Percentiles rank a stretch among this genome's conserved stretches.
phyloP scores from a whole-genome alignment of 192 early-diverging fungal species.

The Gamsiella multidivaricata region DNA sequence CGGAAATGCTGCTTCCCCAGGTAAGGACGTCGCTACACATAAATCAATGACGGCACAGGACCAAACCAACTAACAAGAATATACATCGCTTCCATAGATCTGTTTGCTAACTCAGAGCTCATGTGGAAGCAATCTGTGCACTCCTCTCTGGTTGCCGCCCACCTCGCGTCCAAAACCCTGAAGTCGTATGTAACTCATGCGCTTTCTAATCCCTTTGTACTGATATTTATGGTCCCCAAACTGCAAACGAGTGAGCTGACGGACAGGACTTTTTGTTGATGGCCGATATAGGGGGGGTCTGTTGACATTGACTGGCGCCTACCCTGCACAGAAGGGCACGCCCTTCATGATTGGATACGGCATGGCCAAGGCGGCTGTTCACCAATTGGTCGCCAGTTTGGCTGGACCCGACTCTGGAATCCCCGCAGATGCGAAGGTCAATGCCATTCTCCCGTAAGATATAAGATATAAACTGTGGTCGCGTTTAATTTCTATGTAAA shows the following conservation, averaged over 20 bases:
- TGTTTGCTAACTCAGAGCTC: slow-evolving; percentile 77
- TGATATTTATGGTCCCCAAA: neutral
- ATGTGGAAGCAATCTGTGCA: slow-evolving; percentile 88
- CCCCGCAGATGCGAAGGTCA: slow-evolving; percentile 71
- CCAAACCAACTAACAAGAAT: no score
- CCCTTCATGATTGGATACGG: slow-evolving; percentile 90
- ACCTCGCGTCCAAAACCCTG: slow-evolving; percentile 78
- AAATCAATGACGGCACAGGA: no score
- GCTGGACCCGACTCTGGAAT: slow-evolving; percentile 80
- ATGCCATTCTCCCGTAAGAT: slow-evolving; percentile 77
- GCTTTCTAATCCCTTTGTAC: neutral
- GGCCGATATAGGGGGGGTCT: slow-evolving; percentile 67
- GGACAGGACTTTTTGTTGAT: neutral
- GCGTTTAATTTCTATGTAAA: no score
- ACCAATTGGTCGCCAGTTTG: slow-evolving; percentile 85
- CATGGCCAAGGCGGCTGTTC: slow-evolving; percentile 92
- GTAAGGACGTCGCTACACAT: no score
- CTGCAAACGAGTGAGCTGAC: neutral
- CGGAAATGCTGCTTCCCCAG: slow-evolving; percentile 79
- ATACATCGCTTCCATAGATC: no score
- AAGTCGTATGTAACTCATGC: slow-evolving; percentile 63
- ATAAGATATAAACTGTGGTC: no score
- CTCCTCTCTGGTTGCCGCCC: slow-evolving; percentile 85
- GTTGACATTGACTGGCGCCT: slow-evolving; percentile 83
- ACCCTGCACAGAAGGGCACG: slow-evolving; percentile 76